phyloP scores from a whole-genome alignment of 768 basidiomycete species.

The Sutorius australiensis region DNA sequence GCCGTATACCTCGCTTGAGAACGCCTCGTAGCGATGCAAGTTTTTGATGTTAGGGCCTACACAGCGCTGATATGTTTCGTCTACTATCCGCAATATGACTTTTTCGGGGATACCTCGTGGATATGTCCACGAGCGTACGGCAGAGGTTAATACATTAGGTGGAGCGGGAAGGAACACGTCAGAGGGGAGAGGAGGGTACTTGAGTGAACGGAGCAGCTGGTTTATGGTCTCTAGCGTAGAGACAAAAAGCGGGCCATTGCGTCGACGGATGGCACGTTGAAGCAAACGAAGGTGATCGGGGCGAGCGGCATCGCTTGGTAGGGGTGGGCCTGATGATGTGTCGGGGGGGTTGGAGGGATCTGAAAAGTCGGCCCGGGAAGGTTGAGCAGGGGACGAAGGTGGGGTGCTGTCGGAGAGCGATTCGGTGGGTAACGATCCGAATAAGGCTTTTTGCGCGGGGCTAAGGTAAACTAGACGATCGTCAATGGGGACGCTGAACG shows the following conservation, averaged over 20 bases:
- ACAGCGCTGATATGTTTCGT: conserved; percentile 90
- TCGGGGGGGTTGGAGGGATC: conserved; percentile 31
- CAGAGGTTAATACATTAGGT: conserved; percentile 47
- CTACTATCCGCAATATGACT: conserved; percentile 71
- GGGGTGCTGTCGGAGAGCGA: conserved; percentile 22
- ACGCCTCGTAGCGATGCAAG: conserved; percentile 76
- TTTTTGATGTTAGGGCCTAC: conserved; percentile 87
- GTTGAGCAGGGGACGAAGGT: conserved; percentile 36
- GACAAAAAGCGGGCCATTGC: conserved; percentile 71
- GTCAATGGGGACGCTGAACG: conserved; percentile 4
- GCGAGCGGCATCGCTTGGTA: conserved; percentile 11
- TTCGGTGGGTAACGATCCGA: conserved; percentile 60
- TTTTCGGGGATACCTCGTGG: conserved; percentile 53
- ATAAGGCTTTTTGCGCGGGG: conserved; percentile 57
- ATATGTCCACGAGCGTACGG: conserved; percentile 43
- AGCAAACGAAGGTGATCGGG: conserved; percentile 53
- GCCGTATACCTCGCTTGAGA: conserved; percentile 85
- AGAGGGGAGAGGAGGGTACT: conserved; percentile 56
- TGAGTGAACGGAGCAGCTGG: conserved; percentile 54
- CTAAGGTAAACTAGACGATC: conserved; percentile 57
- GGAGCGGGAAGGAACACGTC: conserved; percentile 46
- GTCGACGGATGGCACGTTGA: conserved; percentile 64
- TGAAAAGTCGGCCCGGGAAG: conserved; percentile 30
- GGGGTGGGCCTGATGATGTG: conserved; percentile 25
- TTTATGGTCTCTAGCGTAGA: conserved; percentile 61